Evolutionary conservation across 2,329 filamentous ascomycete species (phyloP).

Genomic region (Sphaerostilbella broomeana): DNA sequence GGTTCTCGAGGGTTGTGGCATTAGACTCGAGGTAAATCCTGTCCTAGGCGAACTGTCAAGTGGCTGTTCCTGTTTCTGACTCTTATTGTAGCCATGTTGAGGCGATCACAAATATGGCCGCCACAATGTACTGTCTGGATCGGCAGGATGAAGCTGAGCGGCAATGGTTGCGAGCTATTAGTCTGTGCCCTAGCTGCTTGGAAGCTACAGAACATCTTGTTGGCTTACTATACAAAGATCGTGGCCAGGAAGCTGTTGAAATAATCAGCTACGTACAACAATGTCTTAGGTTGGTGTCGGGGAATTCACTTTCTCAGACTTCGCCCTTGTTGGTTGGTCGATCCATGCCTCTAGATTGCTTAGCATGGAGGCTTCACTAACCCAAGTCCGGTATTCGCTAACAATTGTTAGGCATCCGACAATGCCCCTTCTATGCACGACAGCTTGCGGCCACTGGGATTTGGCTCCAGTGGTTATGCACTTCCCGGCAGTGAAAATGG

Average conservation of each 20-base stretch:
- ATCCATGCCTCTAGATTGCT: not conserved
- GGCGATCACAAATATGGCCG: conserved; percentile 87
- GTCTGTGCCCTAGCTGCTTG: conserved; percentile 77
- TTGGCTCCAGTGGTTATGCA: conserved; percentile 58
- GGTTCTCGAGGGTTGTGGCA: conserved; percentile 60
- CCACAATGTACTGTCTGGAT: conserved; percentile 77
- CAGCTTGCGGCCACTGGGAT: conserved; percentile 20
- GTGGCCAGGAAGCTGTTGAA: conserved; percentile 76
- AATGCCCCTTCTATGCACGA: conserved; percentile 6
- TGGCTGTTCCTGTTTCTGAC: conserved; percentile 25
- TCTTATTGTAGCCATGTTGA: conserved; percentile 66
- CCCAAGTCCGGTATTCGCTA: too few species aligned
- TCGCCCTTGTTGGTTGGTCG: not conserved
- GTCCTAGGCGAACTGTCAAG: conserved; percentile 25
- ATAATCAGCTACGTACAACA: conserved; percentile 82
- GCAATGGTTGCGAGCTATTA: conserved; percentile 80
- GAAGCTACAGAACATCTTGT: conserved; percentile 95
- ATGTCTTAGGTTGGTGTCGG: conserved; percentile 47
- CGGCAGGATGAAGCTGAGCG: conserved; percentile 77
- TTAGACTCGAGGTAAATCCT: conserved; percentile 49
- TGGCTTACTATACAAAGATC: conserved; percentile 76
- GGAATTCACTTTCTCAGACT: not conserved
- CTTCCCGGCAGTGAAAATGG: conserved; percentile 85
- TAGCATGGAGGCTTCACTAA: not conserved
- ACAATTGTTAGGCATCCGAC: too few species aligned